Base-by-base conservation (phyloP, 306 rosid species). In the Citrullus colocynthis region DNA sequence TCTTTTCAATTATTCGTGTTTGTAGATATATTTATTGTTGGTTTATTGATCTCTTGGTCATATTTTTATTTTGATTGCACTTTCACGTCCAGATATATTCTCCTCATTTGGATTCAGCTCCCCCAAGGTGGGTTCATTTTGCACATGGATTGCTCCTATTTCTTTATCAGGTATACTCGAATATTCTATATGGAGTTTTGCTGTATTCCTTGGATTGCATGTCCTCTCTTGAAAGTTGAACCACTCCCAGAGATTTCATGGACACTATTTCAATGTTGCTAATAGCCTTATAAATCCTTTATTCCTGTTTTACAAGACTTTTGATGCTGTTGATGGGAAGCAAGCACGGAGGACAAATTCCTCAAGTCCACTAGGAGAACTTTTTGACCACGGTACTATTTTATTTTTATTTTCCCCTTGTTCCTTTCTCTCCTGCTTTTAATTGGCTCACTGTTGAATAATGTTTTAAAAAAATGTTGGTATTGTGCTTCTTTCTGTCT, bases 261-360 rank as follows among this genome's bases (percentile, higher is more conserved):
- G 10, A 73, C 14, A 73, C 45, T 51, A 21, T 45, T 76, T 10
- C 13, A 24, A 21, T 77, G 56, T 44, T 60, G 24, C 41, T 73
- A 24, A 72, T 24, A 0, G n/a, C 49, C 71, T 11, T 30, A 59
- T 34, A 45, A 42, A 63, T 55, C 66, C 76, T 44, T 44, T 77
- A 11, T 73, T 51, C 32, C 42, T 56, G 57, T 66, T 81, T 18
- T 85, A 59, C 71, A 74, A 96, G 99, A 92, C 99, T 74, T 93
- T 96, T 88, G 99, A 96, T 83, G 98, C 98, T 64, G 98, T 91
- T 84, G 99, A 93, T 82, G 99, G 99, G 82, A 96, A 96, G 85
- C 99, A 96, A 96, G 99, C 99, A 51, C 85, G 99, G 62, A 89
- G 99, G 63, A 96, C 99, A 79, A 93, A 75, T 86, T 96, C 99